Evolutionary conservation across 2,329 filamentous ascomycete species (phyloP).

Genomic region (Pestalotiopsis sp.): DNA sequence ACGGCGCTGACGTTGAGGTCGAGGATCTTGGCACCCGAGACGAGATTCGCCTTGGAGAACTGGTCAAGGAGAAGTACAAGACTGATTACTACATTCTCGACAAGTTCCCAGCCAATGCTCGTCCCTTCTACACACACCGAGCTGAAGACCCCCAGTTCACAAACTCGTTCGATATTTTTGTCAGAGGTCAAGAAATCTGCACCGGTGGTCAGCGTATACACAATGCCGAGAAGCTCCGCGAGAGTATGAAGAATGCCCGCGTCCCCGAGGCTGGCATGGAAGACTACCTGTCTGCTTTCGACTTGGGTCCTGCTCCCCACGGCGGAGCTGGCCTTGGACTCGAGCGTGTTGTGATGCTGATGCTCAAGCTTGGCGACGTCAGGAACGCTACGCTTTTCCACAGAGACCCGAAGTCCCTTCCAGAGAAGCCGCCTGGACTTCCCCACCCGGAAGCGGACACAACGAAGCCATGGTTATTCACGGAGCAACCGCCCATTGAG

Average conservation of each 20-base stretch:
- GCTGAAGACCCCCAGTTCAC: slow-evolving; percentile 69
- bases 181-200: slow-evolving; percentile 89
- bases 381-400: slow-evolving; percentile 86
- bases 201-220: slow-evolving; percentile 94
- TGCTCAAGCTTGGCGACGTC: slow-evolving; percentile 87
- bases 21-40: slow-evolving; percentile 86
- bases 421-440: slow-evolving; percentile 66
- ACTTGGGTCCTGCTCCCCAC: slow-evolving; percentile 86
- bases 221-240: slow-evolving; percentile 71
- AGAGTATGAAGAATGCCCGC: slow-evolving; percentile 75
- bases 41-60: slow-evolving; percentile 81
- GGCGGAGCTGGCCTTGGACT: slow-evolving; percentile 89
- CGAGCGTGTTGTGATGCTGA: slow-evolving; percentile 84
- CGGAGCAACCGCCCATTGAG: slow-evolving; percentile 65
- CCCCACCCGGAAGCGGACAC: slow-evolving; percentile 89
- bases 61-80: slow-evolving; percentile 83
- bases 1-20: slow-evolving; percentile 72
- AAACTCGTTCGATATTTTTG: slow-evolving; percentile 94
- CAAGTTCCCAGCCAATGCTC: slow-evolving; percentile 69
- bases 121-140: slow-evolving; percentile 17
- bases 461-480: slow-evolving; percentile 52
- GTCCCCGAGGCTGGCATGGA: slow-evolving; percentile 84
- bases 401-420: slow-evolving; percentile 85
- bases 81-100: slow-evolving; percentile 95
- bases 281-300: slow-evolving; percentile 87